Evolutionary conservation across 2,329 filamentous ascomycete genomes (phyloP), one percentile per base, ranked within the genome.

Genomic region (Penicillium polonicum): DNA sequence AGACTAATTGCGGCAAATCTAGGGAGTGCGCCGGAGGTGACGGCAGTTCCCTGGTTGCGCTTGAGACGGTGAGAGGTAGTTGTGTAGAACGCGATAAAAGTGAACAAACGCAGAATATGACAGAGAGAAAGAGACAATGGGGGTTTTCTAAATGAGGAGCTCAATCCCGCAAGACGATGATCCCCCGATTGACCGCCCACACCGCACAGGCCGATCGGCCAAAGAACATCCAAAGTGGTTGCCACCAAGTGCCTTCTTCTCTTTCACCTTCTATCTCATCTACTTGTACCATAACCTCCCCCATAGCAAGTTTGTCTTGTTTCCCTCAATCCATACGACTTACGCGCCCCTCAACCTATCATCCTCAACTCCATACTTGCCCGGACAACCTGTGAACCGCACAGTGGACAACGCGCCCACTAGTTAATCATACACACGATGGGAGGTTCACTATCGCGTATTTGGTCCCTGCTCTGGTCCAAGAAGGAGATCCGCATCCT

Each of bases 401-500:
- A 46, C 33, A 46, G 13, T 36, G 45, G 0, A 48, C 49, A 46
- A 36, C 50, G 31, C 23, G 45, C 52, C 29, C 39, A 35, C 36
- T 27, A 3, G 51, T 51, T 55, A 42, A 25, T 58, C 52, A 50
- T 41, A 55, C 54, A 77, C 49, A 58, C 25, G 55, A 85, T 86
- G 83, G 83, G 83, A 63, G 82, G 77, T 62, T 81, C 80, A 61
- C 72, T 85, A 62, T 85, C 83, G 55, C 78, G 80, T 60, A 76
- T 85, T 65, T 80, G 91, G 69, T 90, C 88, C 76, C 79, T 95
- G 60, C 70, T 96, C 61, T 97, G 89, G 88, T 81, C 90, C 42
- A 97, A 97, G 83, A 99, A 97, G 81, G 94, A 99, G 80, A 97
- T 97, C 65, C 83, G 94, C 69, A 99, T 99, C 79, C 79, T 99